These are phyloP conservation scores for Gynochthodes officinalis DNA, from an alignment of 257 asterid species.

Conservation along the genomic window DNA sequence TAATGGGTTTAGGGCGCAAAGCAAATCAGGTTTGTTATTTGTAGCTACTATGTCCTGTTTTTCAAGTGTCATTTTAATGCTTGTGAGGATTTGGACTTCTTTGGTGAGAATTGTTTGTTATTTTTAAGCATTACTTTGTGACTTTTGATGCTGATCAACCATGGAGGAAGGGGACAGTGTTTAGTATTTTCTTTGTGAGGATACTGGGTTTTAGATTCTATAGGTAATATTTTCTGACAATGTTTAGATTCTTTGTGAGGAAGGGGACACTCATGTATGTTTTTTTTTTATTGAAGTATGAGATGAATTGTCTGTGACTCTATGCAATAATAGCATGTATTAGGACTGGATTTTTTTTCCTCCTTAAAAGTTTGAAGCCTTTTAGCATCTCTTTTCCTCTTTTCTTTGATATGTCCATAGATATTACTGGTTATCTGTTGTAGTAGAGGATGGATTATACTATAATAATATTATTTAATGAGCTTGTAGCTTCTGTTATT, in stretches of 20 bases:
- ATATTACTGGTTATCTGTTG: neutral
- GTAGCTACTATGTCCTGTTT: neutral
- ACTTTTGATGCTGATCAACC: neutral
- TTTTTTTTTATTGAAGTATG: neutral
- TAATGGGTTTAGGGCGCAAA: constrained; percentile 92
- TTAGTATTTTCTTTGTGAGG: neutral
- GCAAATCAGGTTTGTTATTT: constrained; percentile 72
- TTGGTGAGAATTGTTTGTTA: neutral
- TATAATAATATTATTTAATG: neutral
- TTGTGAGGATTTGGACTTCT: neutral
- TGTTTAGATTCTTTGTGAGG: neutral
- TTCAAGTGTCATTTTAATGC: constrained; percentile 13
- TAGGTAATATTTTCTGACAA: no score
- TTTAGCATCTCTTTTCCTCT: neutral
- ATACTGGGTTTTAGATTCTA: neutral
- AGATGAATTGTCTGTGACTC: neutral
- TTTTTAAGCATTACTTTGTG: neutral
- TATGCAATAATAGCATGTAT: neutral
- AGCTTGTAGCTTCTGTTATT: neutral
- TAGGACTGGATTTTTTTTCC: neutral
- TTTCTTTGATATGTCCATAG: no score
- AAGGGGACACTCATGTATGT: neutral
- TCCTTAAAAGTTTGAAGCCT: neutral
- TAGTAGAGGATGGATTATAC: neutral
- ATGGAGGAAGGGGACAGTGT: neutral